phyloP scores from a whole-genome alignment of 805 yeast species.

The Nakazawaea ernobii region DNA sequence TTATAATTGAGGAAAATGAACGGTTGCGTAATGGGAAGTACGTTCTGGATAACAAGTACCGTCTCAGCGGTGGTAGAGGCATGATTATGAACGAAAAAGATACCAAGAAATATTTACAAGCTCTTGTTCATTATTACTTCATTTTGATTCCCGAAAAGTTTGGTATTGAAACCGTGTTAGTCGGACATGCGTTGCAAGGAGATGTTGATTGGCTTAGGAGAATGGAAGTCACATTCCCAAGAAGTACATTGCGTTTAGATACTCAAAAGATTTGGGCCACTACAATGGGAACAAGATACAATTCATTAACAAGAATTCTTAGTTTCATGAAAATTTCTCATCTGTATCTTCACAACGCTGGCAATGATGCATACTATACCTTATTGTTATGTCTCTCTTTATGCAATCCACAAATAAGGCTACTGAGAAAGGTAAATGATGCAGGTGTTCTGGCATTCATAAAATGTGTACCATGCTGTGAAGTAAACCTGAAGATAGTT shows the following conservation, averaged over 20 bases:
- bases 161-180: constrained; percentile 31
- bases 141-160: constrained; percentile 17
- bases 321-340: constrained; percentile 47
- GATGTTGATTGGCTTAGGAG: constrained; percentile 47
- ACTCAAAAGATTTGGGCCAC: constrained; percentile 39
- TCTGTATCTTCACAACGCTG: constrained; percentile 62
- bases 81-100: constrained; percentile 31
- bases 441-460: no score
- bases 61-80: constrained; percentile 47
- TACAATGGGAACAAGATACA: constrained; percentile 35
- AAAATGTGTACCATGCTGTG: no score
- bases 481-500: no score
- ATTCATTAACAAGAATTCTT: constrained; percentile 41
- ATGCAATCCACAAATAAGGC: constrained; percentile 35
- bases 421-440: no score
- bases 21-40: constrained; percentile 42
- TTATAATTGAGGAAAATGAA: constrained; percentile 38
- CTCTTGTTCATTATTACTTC: constrained; percentile 39
- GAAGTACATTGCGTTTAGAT: constrained; percentile 30
- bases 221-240: constrained; percentile 43
- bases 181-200: constrained; percentile 59
- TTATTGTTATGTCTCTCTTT: constrained; percentile 42
- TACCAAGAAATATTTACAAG: constrained; percentile 33
- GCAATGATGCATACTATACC: constrained; percentile 66
- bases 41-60: constrained; percentile 49